Percentiles rank a stretch among this genome's conserved stretches.
Evolutionary conservation across 495 filamentous ascomycete species (phyloP).

Genomic region (Apodospora peruviana): DNA sequence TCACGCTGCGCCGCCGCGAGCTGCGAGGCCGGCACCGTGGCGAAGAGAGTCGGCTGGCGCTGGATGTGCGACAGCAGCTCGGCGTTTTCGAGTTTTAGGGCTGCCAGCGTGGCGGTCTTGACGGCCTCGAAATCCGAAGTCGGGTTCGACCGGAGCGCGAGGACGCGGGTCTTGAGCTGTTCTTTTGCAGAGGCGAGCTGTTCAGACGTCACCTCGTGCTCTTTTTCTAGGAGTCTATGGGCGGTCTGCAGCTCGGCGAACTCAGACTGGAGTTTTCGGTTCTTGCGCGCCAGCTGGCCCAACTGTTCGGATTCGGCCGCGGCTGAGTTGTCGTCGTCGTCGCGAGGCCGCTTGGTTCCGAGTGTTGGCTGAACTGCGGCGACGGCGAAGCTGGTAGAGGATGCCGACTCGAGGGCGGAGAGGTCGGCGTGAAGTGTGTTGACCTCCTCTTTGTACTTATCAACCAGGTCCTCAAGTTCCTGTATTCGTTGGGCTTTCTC

Average conservation of each 20-base stretch:
- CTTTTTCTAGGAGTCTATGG: conserved; percentile 61
- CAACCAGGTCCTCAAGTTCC: conserved; percentile 78
- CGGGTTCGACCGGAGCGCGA: conserved; percentile 84
- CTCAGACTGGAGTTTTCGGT: conserved; percentile 76
- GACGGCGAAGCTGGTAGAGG: no score
- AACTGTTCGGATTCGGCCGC: conserved; percentile 69
- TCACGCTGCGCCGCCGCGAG: conserved; percentile 69
- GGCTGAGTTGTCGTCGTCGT: conserved; percentile 48
- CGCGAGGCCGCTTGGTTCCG: conserved; percentile 54
- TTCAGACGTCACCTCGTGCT: conserved; percentile 63
- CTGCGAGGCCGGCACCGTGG: conserved; percentile 67
- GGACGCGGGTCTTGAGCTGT: conserved; percentile 72
- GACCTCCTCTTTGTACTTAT: conserved; percentile 82
- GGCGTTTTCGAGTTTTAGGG: conserved; percentile 76
- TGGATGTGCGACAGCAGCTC: conserved; percentile 76
- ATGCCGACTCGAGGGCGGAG: conserved; percentile 50
- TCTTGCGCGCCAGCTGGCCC: conserved; percentile 78
- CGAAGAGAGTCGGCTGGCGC: conserved; percentile 32
- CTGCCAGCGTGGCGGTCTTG: conserved; percentile 69
- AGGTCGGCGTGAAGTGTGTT: conserved; percentile 67
- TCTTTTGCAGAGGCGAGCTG: conserved; percentile 68
- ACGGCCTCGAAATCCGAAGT: conserved; percentile 76
- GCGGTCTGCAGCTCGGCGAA: conserved; percentile 62
- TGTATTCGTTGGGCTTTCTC: conserved; percentile 70
- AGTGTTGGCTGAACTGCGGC: conserved; percentile 24